Evolutionary conservation across 1,284 basidiomycete genomes (phyloP).

Genomic region (Hymenochaete sp.): DNA sequence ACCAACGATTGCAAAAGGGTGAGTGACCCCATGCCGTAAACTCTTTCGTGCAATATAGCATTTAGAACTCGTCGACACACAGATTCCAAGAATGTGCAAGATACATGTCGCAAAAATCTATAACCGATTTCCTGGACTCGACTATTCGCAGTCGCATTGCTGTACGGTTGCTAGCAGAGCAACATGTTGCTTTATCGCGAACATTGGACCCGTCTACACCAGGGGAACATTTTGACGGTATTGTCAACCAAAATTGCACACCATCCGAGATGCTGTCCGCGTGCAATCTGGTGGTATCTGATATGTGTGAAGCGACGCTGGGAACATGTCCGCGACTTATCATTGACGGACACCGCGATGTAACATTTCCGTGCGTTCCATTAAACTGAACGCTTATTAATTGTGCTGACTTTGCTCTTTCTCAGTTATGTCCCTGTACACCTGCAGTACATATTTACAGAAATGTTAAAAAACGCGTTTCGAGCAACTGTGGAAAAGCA

Average conservation of each 20-base stretch:
- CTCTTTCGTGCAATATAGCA: too few relatives aligned
- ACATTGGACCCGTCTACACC: slow-evolving; percentile 41
- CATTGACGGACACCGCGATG: slow-evolving; percentile 60
- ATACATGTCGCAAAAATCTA: slow-evolving; percentile 74
- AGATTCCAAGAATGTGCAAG: slow-evolving; percentile 82
- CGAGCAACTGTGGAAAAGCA: slow-evolving; percentile 82
- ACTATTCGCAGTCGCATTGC: slow-evolving; percentile 84
- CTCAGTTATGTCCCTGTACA: slow-evolving; percentile 80
- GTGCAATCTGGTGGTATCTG: slow-evolving; percentile 74
- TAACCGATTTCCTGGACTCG: slow-evolving; percentile 73
- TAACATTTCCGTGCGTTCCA: slow-evolving; percentile 68
- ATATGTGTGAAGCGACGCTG: slow-evolving; percentile 81
- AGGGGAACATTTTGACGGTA: slow-evolving; percentile 45
- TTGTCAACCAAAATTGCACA: slow-evolving; percentile 63
- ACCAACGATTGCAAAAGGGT: slow-evolving; percentile 85
- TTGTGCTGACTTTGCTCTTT: background rate
- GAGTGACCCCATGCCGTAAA: too few relatives aligned
- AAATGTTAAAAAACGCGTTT: slow-evolving; percentile 84
- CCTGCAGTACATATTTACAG: slow-evolving; percentile 82
- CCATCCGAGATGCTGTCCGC: slow-evolving; percentile 64
- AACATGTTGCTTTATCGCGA: slow-evolving; percentile 78
- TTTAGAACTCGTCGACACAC: slow-evolving; percentile 6
- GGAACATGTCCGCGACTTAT: slow-evolving; percentile 60
- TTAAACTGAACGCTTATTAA: background rate
- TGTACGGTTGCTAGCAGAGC: slow-evolving; percentile 85